Percentiles rank a stretch among this genome's conserved stretches.
Evolutionary conservation across 140 eudicot genomes (phyloP).

Genomic region (Stevia rebaudiana): DNA sequence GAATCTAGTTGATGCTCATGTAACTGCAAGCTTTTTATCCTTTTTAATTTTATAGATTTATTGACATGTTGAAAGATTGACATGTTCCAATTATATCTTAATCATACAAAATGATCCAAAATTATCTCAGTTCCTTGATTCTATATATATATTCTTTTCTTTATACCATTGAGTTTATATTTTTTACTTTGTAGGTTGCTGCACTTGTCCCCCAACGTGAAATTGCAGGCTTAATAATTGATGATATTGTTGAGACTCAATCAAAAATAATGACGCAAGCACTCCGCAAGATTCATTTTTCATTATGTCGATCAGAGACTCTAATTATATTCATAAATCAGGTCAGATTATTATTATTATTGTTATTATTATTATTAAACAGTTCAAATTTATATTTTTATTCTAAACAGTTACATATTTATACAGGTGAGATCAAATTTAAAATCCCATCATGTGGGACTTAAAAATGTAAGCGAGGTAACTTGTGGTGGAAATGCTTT

Average conservation of each 20-base stretch:
- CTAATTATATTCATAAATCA: constrained; percentile 87
- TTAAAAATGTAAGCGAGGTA: constrained; percentile 46
- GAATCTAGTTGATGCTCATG: constrained; percentile 1
- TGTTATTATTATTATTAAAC: background rate
- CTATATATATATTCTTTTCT: background rate
- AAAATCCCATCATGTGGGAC: constrained; percentile 35
- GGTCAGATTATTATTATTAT: constrained; percentile 38
- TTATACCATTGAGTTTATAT: background rate
- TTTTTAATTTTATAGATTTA: background rate
- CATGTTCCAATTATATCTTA: background rate
- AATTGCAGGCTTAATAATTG: constrained; percentile 42
- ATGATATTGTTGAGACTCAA: constrained; percentile 34
- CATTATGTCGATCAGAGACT: constrained; percentile 66
- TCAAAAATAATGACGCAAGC: constrained; percentile 79
- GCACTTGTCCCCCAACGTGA: constrained; percentile 87
- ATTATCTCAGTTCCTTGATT: background rate
- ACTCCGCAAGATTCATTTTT: constrained; percentile 76
- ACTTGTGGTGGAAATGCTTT: constrained; percentile 98
- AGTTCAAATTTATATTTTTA: background rate
- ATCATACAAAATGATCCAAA: background rate
- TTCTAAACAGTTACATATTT: constrained; percentile 3
- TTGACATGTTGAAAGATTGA: background rate
- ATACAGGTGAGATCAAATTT: constrained; percentile 61
- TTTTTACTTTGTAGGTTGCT: constrained; percentile 86
- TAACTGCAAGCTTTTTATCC: background rate